Evolutionary conservation across 257 asterid species (phyloP).

Genomic region (Nicotiana sylvestris): DNA sequence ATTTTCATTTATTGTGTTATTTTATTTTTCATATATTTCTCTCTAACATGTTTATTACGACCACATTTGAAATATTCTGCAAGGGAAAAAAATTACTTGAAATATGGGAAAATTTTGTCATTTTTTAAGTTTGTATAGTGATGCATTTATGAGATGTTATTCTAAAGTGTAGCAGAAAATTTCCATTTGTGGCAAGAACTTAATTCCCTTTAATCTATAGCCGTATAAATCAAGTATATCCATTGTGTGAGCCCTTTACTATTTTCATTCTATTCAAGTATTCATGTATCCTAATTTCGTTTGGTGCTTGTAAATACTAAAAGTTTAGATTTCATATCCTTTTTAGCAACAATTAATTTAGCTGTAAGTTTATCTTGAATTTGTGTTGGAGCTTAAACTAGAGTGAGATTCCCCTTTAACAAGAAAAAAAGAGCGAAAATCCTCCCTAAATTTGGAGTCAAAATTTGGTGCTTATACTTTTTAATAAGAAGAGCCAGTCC

Average conservation of each 20-base stretch:
- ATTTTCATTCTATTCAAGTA: too few species aligned
- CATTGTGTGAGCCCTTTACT: too few species aligned
- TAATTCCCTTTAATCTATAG: too few species aligned
- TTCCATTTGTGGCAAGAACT: neutral
- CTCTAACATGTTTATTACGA: neutral
- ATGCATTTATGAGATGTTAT: neutral
- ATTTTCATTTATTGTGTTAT: neutral
- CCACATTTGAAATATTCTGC: neutral
- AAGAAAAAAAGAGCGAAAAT: too few species aligned
- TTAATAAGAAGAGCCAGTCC: neutral
- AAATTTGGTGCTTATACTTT: neutral
- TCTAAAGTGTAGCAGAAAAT: neutral
- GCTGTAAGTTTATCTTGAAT: neutral
- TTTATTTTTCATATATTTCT: neutral
- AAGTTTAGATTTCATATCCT: too few species aligned
- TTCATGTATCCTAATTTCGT: too few species aligned
- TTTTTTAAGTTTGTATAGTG: neutral
- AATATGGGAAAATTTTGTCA: neutral
- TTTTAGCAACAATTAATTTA: too few species aligned
- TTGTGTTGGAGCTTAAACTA: neutral
- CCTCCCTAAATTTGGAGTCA: too few species aligned
- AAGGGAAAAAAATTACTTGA: neutral
- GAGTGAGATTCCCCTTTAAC: neutral
- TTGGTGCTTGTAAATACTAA: too few species aligned
- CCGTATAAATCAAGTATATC: too few species aligned